Base-by-base conservation (phyloP, 164 flowering plant species). In the Saururus chinensis region DNA sequence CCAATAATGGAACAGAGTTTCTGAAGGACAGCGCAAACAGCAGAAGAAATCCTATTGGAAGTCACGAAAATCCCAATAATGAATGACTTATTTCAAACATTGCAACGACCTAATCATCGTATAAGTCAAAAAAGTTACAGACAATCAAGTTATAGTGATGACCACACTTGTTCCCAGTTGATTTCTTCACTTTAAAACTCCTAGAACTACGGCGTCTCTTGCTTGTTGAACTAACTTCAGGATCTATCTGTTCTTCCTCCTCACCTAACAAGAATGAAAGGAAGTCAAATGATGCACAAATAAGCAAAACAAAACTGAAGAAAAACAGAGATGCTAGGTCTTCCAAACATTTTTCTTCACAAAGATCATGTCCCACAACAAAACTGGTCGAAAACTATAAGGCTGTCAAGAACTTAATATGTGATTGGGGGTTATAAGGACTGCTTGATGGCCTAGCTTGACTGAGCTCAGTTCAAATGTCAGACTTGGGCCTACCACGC, bases 1-100 rank as follows among this genome's bases (percentile, higher is more conserved):
- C 84, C 89, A 71, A 95, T 85, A 68, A 95, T 80, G 6, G 90
- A 83, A 70, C 97, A 91, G 66, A 95, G 81, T 68, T 91, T 95
- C 79, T 91, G 96, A 68, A 86, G 77, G 58, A 86, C 75, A 11
- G 76, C 53, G 74, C 79, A 82, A 62, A 81, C 84, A 55, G 88
- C 79, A 65, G 84, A 72, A 63, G 96, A 75, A 64, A 84, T 79
- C 87, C 99, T 95, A 68, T 25, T 51, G 78, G 30, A 52, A 56
- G 25, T 59, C 68, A 64, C 40, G 37, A 53, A 48, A 22, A 53
- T 53, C 19, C 11, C n/a, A 60, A 22, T 53, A 73, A 67, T 74
- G 68, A 21, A 59, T 9, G 49, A 35, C 57, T 73, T 54, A 68
- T n/a, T 66, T 69, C 30, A 41, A 37, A 56, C 40, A 40, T 21